Base-by-base conservation (phyloP, 2,329 filamentous ascomycete genomes). In the Atkinsonella hypoxylon region DNA sequence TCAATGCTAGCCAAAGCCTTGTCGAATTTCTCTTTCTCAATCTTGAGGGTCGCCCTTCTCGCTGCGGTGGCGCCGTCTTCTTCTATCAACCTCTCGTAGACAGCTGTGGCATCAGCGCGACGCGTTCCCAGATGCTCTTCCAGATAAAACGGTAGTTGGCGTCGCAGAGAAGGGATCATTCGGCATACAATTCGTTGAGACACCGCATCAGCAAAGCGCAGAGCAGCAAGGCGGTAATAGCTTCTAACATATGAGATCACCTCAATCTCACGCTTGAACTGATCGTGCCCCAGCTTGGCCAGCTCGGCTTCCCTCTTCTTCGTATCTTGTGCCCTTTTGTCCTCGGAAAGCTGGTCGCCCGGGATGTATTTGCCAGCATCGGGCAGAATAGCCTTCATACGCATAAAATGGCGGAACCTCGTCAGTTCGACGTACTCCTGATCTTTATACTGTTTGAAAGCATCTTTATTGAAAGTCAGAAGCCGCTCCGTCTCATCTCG, bases 141-240 rank as follows among this genome's bases (percentile, higher is more conserved):
- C 1, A 78, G 63, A 41, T 74, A 69, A 3, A 55, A 61, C 1
- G 70, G 66, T 3, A 76, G 65, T 8, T 65, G 57, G 2, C 58
- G 53, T 9, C 69, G 64, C 7, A 77, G 67, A 3, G 66, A 61
- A 0, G 75, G 74, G 6, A 78, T 67, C 60, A 77, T 68, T 4
- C 73, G 70, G 10, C 72, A 73, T 11, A 73, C 68, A 49, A 78
- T 63, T 45, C 72, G 67, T 22, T 77, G 68, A 1, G 70, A 66
- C 7, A 73, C 67, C 2, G 67, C 63, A 50, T 89, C 84, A 0
- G 80, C 72, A 57, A 88, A 85, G 1, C 84, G 76, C 34, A 73
- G 67, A 0, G 79, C 76, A 0, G 85, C 83, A 4, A 83, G 76
- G 45, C 78, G 72, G 59, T 89, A 89, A 62, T 89, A 89, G 0